phyloP scores from a whole-genome alignment of 257 asterid genomes.

The Hygrophila difformis region DNA sequence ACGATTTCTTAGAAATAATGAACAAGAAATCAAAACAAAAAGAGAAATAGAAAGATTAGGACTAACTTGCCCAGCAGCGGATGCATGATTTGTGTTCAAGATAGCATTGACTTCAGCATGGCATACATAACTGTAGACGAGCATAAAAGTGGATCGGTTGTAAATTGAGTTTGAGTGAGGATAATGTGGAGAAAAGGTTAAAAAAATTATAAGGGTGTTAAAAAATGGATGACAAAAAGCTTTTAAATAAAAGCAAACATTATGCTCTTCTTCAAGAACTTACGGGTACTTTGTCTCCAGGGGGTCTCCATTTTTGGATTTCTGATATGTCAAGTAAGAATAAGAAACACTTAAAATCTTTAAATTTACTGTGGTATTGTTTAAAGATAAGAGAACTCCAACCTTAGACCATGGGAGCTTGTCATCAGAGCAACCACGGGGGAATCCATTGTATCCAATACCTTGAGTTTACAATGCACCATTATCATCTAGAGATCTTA shows the following conservation, averaged over 20 bases:
- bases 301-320: constrained; percentile 76
- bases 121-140: constrained; percentile 62
- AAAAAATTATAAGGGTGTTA: not conserved
- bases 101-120: constrained; percentile 98
- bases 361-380: not conserved
- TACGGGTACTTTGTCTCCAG: constrained; percentile 93
- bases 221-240: not conserved
- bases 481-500: constrained; percentile 8
- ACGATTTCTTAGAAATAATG: constrained; percentile 9
- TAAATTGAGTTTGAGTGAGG: constrained; percentile 6
- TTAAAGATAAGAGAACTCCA: constrained; percentile 8
- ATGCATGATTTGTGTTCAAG: constrained; percentile 86
- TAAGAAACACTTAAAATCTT: constrained; percentile 11
- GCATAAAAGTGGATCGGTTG: constrained; percentile 1
- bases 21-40: constrained; percentile 7
- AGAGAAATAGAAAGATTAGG: constrained; percentile 1
- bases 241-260: not conserved
- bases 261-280: constrained; percentile 25
- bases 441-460: constrained; percentile 95
- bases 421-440: constrained; percentile 94
- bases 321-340: constrained; percentile 37
- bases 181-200: not conserved
- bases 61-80: constrained; percentile 93
- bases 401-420: constrained; percentile 98
- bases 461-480: constrained; percentile 33